Conservation (phyloP, 352 stramenopile species). For the Pythium scleroteichum region DNA sequence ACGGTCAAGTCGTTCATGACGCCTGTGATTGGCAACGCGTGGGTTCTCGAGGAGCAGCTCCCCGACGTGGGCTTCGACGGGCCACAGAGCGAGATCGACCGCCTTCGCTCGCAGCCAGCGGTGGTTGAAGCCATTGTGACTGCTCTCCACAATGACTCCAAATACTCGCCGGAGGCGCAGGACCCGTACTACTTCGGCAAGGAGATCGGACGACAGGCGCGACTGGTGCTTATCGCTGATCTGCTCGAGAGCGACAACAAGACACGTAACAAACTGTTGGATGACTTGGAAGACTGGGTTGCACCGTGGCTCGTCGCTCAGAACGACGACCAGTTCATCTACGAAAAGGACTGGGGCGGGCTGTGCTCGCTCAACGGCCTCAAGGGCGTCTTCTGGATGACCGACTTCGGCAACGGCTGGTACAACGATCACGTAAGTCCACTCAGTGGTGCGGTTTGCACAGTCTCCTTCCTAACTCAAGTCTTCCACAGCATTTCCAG, state of each 20-base stretch:
- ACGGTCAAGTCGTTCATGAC: slow-evolving; percentile 85
- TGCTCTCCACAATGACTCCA: slow-evolving; percentile 63
- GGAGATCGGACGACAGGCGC: slow-evolving; percentile 75
- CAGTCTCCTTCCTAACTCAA: not conserved
- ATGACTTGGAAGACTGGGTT: slow-evolving; percentile 67
- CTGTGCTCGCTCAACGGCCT: slow-evolving; percentile 91
- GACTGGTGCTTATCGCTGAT: slow-evolving; percentile 81
- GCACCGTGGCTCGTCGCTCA: slow-evolving; percentile 75
- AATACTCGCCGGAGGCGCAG: slow-evolving; percentile 58
- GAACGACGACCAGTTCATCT: slow-evolving; percentile 89
- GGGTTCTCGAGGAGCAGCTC: slow-evolving; percentile 62
- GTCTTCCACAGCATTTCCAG: slow-evolving; percentile 91
- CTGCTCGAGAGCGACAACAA: slow-evolving; percentile 46
- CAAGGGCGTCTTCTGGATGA: slow-evolving; percentile 88
- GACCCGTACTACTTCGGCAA: slow-evolving; percentile 90
- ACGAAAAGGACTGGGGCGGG: slow-evolving; percentile 92
- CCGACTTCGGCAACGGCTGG: slow-evolving; percentile 93
- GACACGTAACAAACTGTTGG: slow-evolving; percentile 56
- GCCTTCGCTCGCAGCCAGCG: slow-evolving; percentile 24
- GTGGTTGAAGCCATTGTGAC: slow-evolving; percentile 51
- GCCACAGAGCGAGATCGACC: slow-evolving; percentile 15
- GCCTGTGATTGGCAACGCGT: slow-evolving; percentile 59
- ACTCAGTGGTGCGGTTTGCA: too few relatives aligned
- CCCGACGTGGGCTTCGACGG: slow-evolving; percentile 50
- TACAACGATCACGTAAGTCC: slow-evolving; percentile 90